phyloP scores from a whole-genome alignment of 2,329 filamentous ascomycete species.

The Thermoascus crustaceus region DNA sequence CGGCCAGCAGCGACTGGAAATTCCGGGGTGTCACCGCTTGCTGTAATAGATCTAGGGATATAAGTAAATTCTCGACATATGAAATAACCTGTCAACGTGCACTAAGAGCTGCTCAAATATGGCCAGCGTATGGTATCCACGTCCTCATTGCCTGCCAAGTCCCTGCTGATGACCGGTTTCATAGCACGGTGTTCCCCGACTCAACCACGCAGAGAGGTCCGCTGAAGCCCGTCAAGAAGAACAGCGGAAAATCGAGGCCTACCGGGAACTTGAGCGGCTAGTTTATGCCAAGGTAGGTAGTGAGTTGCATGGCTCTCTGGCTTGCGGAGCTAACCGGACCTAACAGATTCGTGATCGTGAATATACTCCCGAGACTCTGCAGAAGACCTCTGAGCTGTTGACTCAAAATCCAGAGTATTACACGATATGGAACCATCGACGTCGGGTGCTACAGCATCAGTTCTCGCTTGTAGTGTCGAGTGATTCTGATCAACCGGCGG shows the following conservation, averaged over 20 bases:
- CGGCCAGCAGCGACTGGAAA: background rate
- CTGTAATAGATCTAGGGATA: no score
- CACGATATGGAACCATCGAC: conserved; percentile 48
- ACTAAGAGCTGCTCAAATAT: conserved; percentile 3
- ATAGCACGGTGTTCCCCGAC: conserved; percentile 78
- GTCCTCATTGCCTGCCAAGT: conserved; percentile 1
- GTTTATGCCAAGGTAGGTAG: conserved; percentile 56
- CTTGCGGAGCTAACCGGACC: conserved; percentile 1
- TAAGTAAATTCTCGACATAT: background rate
- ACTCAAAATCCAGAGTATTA: conserved; percentile 42
- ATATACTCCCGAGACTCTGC: conserved; percentile 35
- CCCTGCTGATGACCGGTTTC: conserved; percentile 16
- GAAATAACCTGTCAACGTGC: background rate
- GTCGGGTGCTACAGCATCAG: conserved; percentile 58
- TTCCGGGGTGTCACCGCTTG: no score
- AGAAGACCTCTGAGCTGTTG: conserved; percentile 37
- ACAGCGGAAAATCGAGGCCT: conserved; percentile 65
- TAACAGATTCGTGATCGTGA: conserved; percentile 31
- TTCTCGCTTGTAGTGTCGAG: conserved; percentile 32
- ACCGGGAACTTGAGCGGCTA: conserved; percentile 61
- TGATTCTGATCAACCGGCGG: conserved; percentile 28
- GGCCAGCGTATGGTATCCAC: conserved; percentile 12
- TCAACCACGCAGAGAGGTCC: conserved; percentile 51
- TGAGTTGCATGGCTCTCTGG: background rate
- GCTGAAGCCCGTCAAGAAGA: conserved; percentile 65